Evolutionary conservation across 2,329 filamentous ascomycete species (phyloP), one percentile per base, ranked within the genome.

Genomic region (Alternaria sp.): DNA sequence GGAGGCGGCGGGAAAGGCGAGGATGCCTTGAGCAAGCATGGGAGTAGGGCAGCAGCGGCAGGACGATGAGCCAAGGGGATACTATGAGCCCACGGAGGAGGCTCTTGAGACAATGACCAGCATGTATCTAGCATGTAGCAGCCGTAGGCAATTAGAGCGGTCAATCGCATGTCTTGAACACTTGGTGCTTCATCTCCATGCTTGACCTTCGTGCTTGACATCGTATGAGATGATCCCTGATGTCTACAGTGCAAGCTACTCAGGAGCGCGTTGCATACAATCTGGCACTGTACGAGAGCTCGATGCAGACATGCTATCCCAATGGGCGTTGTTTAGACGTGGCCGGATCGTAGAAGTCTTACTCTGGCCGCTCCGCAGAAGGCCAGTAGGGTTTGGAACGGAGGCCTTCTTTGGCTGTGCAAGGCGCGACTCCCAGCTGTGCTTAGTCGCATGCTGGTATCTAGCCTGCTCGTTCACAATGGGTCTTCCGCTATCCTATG

Each of bases 401-500:
- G 0, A 30, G n/a, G 12, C n/a, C 7, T 21, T 6, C 12, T 32
- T 40, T 19, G 12, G 17, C 2, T 1, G 11, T 15, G 19, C 8
- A 51, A 19, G 47, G 26, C 47, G 47, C 26, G 19, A 28, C 26
- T 2, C 26, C 12, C 17, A 13, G 30, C 26, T 32, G 26, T 51
- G 12, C 4, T n/a, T 30, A 17, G 3, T 7, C 0, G 17, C n/a
- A 21, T 51, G 7, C 47, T 19, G 12, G 5, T 3, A 51, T 0
- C 0, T 7, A 0, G 25, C 23, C 11, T 17, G 3, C 12, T 46
- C 43, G 28, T 25, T 1, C 30, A 3, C 3, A 3, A 19, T 2
- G 10, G 0, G 0, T 3, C 3, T 4, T 2, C n/a, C 5, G 30
- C 0, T 21, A 12, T 2, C 3, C 17, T 3, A n/a, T 6, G 28